These are phyloP conservation scores for Aspergillus affinis DNA, from an alignment of 495 filamentous ascomycete genomes.

Conservation along the genomic window DNA sequence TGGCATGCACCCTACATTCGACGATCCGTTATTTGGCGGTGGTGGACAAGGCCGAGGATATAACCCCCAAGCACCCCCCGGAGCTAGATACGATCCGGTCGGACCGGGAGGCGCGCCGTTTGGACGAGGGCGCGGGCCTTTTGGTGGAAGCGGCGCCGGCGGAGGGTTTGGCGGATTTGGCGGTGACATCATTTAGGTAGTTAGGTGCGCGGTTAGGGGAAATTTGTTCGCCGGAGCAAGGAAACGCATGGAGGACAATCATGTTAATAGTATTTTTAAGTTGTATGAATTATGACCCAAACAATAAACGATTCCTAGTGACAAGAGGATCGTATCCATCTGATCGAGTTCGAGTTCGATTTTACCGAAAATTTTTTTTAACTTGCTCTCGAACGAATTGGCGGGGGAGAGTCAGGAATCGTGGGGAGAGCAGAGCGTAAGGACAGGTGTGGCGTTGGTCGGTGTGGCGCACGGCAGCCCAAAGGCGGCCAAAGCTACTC, in stretches of 20 bases:
- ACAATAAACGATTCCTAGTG: not conserved
- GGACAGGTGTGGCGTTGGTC: conserved; percentile 14
- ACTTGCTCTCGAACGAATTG: too few relatives aligned
- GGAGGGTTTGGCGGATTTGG: conserved; percentile 57
- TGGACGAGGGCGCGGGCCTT: conserved; percentile 44
- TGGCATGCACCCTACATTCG: conserved; percentile 95
- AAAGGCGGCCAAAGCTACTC: conserved; percentile 7
- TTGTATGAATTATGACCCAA: not conserved
- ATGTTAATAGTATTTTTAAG: not conserved
- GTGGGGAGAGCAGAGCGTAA: not conserved
- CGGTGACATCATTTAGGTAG: conserved; percentile 71
- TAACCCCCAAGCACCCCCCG: conserved; percentile 51
- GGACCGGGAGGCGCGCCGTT: conserved; percentile 68
- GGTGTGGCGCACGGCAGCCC: conserved; percentile 26
- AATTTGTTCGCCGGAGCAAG: not conserved
- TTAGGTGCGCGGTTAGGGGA: conserved; percentile 33
- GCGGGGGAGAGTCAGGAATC: too few relatives aligned
- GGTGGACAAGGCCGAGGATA: conserved; percentile 52
- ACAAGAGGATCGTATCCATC: too few relatives aligned
- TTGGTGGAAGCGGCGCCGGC: conserved; percentile 40
- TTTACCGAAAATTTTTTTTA: too few relatives aligned
- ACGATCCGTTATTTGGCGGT: conserved; percentile 85
- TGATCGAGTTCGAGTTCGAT: too few relatives aligned
- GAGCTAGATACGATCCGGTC: conserved; percentile 75
- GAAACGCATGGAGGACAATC: not conserved